Conservation (phyloP, 2,329 filamentous ascomycete species). For the Gaeumannomyces sp. region DNA sequence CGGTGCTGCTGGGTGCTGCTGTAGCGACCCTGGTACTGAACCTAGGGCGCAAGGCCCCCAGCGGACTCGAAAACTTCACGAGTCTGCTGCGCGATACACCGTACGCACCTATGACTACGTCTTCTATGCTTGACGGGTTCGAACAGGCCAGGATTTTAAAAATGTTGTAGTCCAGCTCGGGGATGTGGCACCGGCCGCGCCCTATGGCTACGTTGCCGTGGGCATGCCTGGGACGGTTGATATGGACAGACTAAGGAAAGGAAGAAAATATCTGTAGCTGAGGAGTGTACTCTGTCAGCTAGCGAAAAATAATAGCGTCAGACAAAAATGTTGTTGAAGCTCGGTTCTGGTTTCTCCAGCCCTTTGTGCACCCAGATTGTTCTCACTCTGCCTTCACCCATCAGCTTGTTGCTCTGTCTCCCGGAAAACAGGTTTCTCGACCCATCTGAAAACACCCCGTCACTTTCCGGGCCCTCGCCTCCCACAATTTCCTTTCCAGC, state of each 20-base stretch:
- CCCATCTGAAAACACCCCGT: no score
- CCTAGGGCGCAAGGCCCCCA: neutral
- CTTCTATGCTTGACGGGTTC: neutral
- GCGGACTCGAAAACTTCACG: neutral
- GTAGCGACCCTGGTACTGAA: neutral
- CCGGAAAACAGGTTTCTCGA: no score
- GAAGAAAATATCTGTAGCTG: neutral
- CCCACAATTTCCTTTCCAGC: no score
- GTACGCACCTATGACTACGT: neutral
- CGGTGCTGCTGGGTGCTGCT: neutral
- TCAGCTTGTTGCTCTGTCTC: no score
- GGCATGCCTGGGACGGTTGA: neutral
- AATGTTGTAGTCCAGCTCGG: neutral
- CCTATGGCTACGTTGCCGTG: neutral
- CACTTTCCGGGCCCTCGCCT: no score
- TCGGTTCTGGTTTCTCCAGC: no score
- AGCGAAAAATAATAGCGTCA: no score
- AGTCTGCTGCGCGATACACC: neutral
- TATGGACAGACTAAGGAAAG: neutral
- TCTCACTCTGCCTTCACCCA: no score
- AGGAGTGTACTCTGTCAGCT: no score
- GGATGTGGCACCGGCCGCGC: neutral
- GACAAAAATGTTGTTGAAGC: no score
- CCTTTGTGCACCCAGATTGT: no score
- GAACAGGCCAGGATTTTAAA: neutral